Percentiles rank a stretch among this genome's conserved stretches.
Evolutionary conservation across 2,329 filamentous ascomycete species (phyloP).

Genomic region (Torrubiella hemipterigena): DNA sequence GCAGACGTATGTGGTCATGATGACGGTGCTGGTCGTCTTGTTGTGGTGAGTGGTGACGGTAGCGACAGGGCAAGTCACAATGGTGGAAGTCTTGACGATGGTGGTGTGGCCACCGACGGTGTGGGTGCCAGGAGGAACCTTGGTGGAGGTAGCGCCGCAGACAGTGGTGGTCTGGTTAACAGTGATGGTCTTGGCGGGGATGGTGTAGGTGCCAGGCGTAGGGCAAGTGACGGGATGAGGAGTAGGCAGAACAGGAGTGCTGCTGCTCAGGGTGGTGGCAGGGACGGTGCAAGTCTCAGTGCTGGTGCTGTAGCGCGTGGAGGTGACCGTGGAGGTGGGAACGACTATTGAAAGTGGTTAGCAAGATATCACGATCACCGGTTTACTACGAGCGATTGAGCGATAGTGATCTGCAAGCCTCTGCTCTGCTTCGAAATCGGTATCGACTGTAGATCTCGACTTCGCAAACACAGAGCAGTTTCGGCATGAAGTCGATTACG

Average conservation of each 20-base stretch:
- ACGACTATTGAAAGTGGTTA: slow-evolving; percentile 10
- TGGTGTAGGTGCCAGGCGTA: slow-evolving; percentile 62
- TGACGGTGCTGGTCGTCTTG: slow-evolving; percentile 54
- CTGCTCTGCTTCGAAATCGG: no score
- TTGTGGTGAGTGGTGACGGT: slow-evolving; percentile 44
- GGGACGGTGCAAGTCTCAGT: slow-evolving; percentile 11
- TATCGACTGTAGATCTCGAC: no score
- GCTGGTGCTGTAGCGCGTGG: slow-evolving; percentile 6
- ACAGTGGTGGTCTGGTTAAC: slow-evolving; percentile 57
- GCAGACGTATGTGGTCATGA: slow-evolving; percentile 62
- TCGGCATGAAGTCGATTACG: no score
- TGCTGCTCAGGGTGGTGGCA: slow-evolving; percentile 25
- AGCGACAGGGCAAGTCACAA: slow-evolving; percentile 58
- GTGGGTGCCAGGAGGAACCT: slow-evolving; percentile 51
- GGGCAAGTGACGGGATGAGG: slow-evolving; percentile 42
- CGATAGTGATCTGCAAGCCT: no score
- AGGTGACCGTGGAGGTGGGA: slow-evolving; percentile 9
- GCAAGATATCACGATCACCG: no score
- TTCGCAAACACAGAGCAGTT: no score
- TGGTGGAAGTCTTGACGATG: slow-evolving; percentile 52
- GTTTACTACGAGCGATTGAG: no score
- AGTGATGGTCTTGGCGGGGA: slow-evolving; percentile 60
- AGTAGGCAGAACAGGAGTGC: slow-evolving; percentile 32
- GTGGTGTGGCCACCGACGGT: slow-evolving; percentile 65
- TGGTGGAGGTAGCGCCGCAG: slow-evolving; percentile 49